phyloP scores from a whole-genome alignment of 148 eudicot genomes.

The Fagopyrum homotropicum region DNA sequence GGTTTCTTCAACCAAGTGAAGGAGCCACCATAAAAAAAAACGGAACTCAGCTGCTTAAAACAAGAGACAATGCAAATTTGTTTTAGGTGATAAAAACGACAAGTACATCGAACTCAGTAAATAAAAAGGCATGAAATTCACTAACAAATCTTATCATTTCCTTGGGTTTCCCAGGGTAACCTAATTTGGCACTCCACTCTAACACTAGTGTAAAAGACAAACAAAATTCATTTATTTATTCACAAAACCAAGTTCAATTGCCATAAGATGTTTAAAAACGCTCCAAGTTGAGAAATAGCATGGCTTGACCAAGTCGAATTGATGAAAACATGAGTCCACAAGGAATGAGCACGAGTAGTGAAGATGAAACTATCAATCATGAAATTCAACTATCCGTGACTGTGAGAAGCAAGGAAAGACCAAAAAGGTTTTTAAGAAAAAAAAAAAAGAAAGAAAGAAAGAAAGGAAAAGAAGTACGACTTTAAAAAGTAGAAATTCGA shows the following conservation, averaged over 20 bases:
- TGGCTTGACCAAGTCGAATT: neutral
- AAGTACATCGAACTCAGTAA: conserved; percentile 16
- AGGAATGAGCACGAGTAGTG: neutral
- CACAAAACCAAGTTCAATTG: conserved; percentile 19
- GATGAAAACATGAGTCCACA: neutral
- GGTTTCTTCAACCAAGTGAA: conserved; percentile 1
- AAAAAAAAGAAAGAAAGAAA: neutral
- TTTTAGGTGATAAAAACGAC: conserved; percentile 24
- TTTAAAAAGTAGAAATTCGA: neutral
- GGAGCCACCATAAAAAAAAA: conserved; percentile 15
- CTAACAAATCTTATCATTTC: conserved; percentile 15
- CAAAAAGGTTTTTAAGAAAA: too few species aligned
- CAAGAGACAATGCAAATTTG: neutral
- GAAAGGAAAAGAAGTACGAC: neutral
- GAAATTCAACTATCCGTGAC: neutral
- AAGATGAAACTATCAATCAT: neutral
- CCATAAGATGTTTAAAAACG: neutral
- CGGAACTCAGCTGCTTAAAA: conserved; percentile 15
- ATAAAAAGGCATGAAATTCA: neutral
- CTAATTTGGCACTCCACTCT: conserved; percentile 16
- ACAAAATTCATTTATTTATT: conserved; percentile 19
- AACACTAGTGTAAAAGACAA: conserved; percentile 14
- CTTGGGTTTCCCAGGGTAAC: conserved; percentile 18
- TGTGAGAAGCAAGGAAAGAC: conserved; percentile 1
- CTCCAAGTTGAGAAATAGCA: neutral